These are phyloP conservation scores for Dunaliella primolecta DNA, from an alignment of 139 green algal genomes.

Conservation along the genomic window DNA sequence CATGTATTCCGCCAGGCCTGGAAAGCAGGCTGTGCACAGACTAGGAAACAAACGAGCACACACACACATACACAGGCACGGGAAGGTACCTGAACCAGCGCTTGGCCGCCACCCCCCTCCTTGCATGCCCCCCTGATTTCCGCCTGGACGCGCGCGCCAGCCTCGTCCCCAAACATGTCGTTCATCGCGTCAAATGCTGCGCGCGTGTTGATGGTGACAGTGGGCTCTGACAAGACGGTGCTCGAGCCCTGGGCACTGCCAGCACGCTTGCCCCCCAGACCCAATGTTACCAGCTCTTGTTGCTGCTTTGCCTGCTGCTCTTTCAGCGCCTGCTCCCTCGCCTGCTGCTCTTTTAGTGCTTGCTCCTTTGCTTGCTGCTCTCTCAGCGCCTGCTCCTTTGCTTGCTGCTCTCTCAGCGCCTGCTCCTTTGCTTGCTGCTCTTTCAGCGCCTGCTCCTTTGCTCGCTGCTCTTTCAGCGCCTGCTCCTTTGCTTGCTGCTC, in stretches of 20 bases:
- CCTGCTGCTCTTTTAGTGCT: background rate
- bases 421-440: background rate
- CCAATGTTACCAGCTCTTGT: background rate
- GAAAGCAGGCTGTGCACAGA: no score
- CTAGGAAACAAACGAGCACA: no score
- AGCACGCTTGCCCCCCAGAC: no score
- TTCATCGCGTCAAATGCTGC: slow-evolving; percentile 65
- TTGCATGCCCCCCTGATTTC: background rate
- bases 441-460: background rate
- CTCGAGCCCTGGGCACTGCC: background rate
- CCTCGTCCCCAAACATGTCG: slow-evolving; percentile 52
- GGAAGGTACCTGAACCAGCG: no score
- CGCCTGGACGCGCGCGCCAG: background rate
- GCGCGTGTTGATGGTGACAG: slow-evolving; percentile 60
- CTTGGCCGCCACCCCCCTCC: no score
- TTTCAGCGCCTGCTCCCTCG: background rate
- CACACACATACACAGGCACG: no score
- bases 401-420: slow-evolving; percentile 1
- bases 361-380: background rate
- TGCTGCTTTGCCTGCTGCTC: background rate
- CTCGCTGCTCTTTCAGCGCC: background rate
- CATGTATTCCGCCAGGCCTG: no score
- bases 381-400: background rate
- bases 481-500: background rate
- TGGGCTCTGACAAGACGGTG: slow-evolving; percentile 33